Base-by-base conservation (phyloP, 2,329 filamentous ascomycete species). In the Beauveria scarabaeidicola region DNA sequence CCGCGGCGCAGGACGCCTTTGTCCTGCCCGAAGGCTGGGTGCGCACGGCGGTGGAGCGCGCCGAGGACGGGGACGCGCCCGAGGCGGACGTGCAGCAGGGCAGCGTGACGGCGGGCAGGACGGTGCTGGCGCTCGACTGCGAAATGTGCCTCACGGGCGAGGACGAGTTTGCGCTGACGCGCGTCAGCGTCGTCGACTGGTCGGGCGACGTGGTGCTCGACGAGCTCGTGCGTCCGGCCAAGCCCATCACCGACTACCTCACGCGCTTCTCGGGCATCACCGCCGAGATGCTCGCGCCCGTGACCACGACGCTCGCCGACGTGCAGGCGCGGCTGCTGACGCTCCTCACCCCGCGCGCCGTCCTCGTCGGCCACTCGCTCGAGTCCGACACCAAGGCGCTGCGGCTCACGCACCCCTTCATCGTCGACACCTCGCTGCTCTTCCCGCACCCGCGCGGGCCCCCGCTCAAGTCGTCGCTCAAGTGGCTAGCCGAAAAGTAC, bases 61-160 rank as follows among this genome's bases (percentile, higher is more conserved):
- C 91, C 8, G 82, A 86, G 51, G 87, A 90, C 36, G 90, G 86
- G 3, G 73, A 82, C 52, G 80, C 88, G 7, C 84, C 87, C 2
- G 88, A 91, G 54, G 72, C 74, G 5, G 83, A 91, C 58, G 85
- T 96, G 61, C 80, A 96, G 72, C 77, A 86, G 65, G 93, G 91
- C 59, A 93, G 91, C 71, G 77, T 96, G 61, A 95, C 91, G 0
- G 90, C 85, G 32, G 94, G 92, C 40, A 84, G 91, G 63, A 82
- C 87, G 41, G 77, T 97, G 11, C 77, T 95, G 52, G 88, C 91
- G 1, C 78, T 99, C 58, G 94, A 99, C 71, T 99, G 94, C 74
- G 94, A 99, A 74, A 99, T 99, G 94, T 96, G 92, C 71, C 86
- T 91, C 75, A 95, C 91, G 2, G 89, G 87, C 61, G 85, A 88